phyloP scores from a whole-genome alignment of 768 basidiomycete species.

The Mycena belliarum region DNA sequence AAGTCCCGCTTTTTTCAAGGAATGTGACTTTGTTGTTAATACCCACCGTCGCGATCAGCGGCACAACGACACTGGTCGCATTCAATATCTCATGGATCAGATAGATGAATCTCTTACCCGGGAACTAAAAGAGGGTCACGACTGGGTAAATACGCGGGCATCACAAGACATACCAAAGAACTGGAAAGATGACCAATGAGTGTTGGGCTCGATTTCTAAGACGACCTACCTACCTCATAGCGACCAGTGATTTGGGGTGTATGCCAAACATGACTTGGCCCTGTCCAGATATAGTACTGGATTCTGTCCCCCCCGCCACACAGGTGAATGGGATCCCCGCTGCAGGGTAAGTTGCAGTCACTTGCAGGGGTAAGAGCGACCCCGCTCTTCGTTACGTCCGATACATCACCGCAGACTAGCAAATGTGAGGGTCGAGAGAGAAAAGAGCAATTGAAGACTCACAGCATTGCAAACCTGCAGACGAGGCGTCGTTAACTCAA shows the following conservation, averaged over 20 bases:
- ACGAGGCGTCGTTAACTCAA: too few relatives aligned
- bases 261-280: constrained; percentile 60
- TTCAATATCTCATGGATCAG: neutral
- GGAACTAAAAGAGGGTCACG: constrained; percentile 37
- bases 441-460: constrained; percentile 25
- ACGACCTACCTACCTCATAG: constrained; percentile 58
- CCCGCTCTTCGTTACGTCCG: constrained; percentile 43
- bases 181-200: too few relatives aligned
- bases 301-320: constrained; percentile 64
- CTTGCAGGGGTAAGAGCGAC: constrained; percentile 30
- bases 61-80: constrained; percentile 58
- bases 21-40: constrained; percentile 83
- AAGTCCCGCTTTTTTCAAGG: constrained; percentile 73
- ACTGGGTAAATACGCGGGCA: neutral
- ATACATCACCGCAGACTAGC: constrained; percentile 70
- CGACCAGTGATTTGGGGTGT: constrained; percentile 63
- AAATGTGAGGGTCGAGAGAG: neutral
- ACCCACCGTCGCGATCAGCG: constrained; percentile 73
- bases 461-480: constrained; percentile 69
- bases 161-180: constrained; percentile 45
- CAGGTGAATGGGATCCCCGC: constrained; percentile 68
- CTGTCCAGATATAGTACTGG: constrained; percentile 47
- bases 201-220: too few relatives aligned
- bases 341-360: constrained; percentile 53
- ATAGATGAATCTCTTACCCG: neutral